Evolutionary conservation across 495 filamentous ascomycete genomes (phyloP).

Genomic region (Aspergillus campestris): DNA sequence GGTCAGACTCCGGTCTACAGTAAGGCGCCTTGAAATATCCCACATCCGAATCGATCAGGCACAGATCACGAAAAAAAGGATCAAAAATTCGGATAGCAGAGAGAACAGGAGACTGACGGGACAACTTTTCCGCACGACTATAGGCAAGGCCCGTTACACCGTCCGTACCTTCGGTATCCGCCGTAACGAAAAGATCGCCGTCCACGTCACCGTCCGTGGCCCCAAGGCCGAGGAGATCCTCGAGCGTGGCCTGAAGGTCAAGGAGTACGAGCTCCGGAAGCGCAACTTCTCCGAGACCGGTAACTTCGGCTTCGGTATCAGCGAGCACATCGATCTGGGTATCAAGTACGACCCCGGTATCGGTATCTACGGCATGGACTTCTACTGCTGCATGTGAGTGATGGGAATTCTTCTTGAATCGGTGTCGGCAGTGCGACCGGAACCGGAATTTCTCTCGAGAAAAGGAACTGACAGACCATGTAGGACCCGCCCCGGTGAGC

Average conservation of each 20-base stretch:
- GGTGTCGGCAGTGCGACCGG: neutral
- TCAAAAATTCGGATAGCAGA: neutral
- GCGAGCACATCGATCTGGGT: conserved; percentile 99
- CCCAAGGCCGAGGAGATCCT: conserved; percentile 99
- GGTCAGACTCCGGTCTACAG: conserved; percentile 99
- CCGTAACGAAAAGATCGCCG: conserved; percentile 99
- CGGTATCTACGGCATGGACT: conserved; percentile 99
- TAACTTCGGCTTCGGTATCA: conserved; percentile 99
- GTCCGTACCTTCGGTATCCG: conserved; percentile 99
- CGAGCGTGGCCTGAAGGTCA: conserved; percentile 99
- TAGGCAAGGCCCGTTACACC: conserved; percentile 99
- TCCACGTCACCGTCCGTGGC: conserved; percentile 98
- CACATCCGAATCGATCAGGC: neutral
- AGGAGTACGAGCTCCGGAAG: conserved; percentile 99
- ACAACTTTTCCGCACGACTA: conserved; percentile 10
- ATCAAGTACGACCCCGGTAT: conserved; percentile 99
- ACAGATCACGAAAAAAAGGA: neutral
- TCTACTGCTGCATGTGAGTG: conserved; percentile 98
- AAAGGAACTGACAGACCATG: conserved; percentile 16
- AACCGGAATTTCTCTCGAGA: neutral
- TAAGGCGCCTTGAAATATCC: conserved; percentile 32
- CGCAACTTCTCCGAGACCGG: conserved; percentile 99
- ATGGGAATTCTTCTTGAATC: neutral
- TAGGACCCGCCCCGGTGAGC: conserved; percentile 92
- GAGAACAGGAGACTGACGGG: conserved; percentile 13